phyloP scores from a whole-genome alignment of 148 eudicot species.

The Hydrangea macrophylla region DNA sequence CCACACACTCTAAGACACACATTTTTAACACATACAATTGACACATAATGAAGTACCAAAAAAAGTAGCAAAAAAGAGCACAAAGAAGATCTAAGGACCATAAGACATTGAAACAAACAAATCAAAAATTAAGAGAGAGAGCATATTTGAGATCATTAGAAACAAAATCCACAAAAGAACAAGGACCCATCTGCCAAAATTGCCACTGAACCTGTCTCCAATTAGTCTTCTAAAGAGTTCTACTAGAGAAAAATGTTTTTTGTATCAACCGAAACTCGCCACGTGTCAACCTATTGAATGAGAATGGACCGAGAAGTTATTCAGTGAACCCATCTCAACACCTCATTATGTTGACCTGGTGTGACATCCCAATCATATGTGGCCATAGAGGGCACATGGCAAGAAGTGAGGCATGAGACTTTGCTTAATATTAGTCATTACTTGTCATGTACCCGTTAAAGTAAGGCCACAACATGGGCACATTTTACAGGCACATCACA shows the following conservation, averaged over 20 bases:
- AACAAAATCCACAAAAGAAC: conserved; percentile 6
- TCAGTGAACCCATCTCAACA: too few relatives aligned
- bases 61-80: neutral
- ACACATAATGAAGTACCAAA: neutral
- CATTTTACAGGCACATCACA: too few relatives aligned
- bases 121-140: neutral
- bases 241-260: conserved; percentile 15
- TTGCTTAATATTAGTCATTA: too few relatives aligned
- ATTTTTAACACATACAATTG: neutral
- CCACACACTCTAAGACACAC: neutral
- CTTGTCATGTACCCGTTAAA: too few relatives aligned
- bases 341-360: too few relatives aligned
- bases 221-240: neutral
- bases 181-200: conserved; percentile 14
- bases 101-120: conserved; percentile 1
- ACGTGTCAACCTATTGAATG: conserved; percentile 32
- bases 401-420: too few relatives aligned
- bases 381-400: too few relatives aligned
- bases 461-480: too few relatives aligned
- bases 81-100: conserved; percentile 7
- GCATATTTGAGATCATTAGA: neutral
- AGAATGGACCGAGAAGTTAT: too few relatives aligned
- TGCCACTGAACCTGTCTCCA: conserved; percentile 20
- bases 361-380: too few relatives aligned
- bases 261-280: conserved; percentile 34